A percentile compares a stretch with the other conserved stretches of the same genome.
Conservation (phyloP, 345 rosid genomes). For the Toxicodendron radicans region DNA sequence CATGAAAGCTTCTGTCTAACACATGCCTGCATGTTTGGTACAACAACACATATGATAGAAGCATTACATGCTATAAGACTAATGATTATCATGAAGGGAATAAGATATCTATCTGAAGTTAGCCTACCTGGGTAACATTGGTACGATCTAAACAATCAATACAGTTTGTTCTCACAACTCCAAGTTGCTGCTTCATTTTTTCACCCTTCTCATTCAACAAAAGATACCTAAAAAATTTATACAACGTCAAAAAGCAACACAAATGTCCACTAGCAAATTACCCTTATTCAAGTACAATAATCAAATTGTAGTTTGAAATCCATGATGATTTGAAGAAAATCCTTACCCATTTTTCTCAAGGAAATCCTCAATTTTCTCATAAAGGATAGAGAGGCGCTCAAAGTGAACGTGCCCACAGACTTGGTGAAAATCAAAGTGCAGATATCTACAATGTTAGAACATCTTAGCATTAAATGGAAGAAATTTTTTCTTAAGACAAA, state of each 20-base stretch:
- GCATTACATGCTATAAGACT: conserved; percentile 3
- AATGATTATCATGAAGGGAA: not conserved
- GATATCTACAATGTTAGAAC: conserved; percentile 57
- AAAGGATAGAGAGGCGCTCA: conserved; percentile 91
- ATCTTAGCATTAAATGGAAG: conserved; percentile 23
- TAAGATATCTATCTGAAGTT: not conserved
- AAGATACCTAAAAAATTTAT: conserved; percentile 61
- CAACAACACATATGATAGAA: not conserved
- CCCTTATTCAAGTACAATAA: conserved; percentile 4
- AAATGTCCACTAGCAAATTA: not conserved
- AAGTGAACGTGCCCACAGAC: conserved; percentile 96
- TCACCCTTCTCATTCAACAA: conserved; percentile 88
- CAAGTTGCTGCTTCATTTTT: conserved; percentile 92
- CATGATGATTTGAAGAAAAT: conserved; percentile 11
- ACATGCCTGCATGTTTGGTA: not conserved
- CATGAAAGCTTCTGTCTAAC: conserved; percentile 9
- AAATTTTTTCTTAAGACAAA: conserved; percentile 13
- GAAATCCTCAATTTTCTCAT: conserved; percentile 80
- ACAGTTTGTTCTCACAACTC: conserved; percentile 93
- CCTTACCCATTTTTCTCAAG: conserved; percentile 85
- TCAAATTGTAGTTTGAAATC: conserved; percentile 2
- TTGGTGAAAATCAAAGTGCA: conserved; percentile 92
- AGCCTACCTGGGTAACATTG: conserved; percentile 91
- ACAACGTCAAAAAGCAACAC: conserved; percentile 8
- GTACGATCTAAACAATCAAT: conserved; percentile 99